Percentiles rank a stretch among this genome's conserved stretches.
These are phyloP conservation scores for Amphichorda felina DNA, from an alignment of 2,329 filamentous ascomycete genomes.

Conservation along the genomic window DNA sequence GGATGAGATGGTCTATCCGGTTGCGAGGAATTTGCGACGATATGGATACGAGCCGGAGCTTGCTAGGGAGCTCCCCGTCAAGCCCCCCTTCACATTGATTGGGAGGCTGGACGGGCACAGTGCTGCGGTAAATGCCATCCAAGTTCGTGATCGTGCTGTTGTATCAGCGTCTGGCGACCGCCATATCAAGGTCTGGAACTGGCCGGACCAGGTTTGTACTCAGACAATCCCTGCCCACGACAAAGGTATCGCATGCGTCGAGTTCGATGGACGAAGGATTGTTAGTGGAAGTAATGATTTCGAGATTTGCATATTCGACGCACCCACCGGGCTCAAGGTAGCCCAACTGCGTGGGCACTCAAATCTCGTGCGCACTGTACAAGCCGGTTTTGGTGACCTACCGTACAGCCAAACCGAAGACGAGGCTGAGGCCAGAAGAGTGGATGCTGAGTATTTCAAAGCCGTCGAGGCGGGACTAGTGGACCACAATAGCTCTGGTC, in stretches of 20 bases:
- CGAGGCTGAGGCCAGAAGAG: slow-evolving; percentile 55
- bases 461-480: slow-evolving; percentile 40
- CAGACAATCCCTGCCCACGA: slow-evolving; percentile 76
- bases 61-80: slow-evolving; percentile 33
- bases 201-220: slow-evolving; percentile 63
- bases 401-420: slow-evolving; percentile 71
- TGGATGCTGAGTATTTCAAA: slow-evolving; percentile 63
- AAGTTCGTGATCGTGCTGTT: slow-evolving; percentile 74
- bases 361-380: slow-evolving; percentile 83
- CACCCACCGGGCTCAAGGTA: slow-evolving; percentile 74
- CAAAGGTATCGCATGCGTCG: slow-evolving; percentile 95
- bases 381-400: slow-evolving; percentile 86
- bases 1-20: slow-evolving; percentile 32
- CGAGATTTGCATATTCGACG: slow-evolving; percentile 91
- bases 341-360: slow-evolving; percentile 74
- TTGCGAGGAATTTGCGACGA: slow-evolving; percentile 34
- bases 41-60: slow-evolving; percentile 42
- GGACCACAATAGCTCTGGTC: slow-evolving; percentile 18
- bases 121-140: slow-evolving; percentile 92
- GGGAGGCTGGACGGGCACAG: slow-evolving; percentile 72
- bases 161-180: slow-evolving; percentile 93
- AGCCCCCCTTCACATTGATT: slow-evolving; percentile 62
- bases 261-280: slow-evolving; percentile 87
- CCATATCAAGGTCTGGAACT: slow-evolving; percentile 89
- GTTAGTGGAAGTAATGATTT: slow-evolving; percentile 95